phyloP scores from a whole-genome alignment of 169 alveolate species.

The Cryptosporidium andersoni region DNA sequence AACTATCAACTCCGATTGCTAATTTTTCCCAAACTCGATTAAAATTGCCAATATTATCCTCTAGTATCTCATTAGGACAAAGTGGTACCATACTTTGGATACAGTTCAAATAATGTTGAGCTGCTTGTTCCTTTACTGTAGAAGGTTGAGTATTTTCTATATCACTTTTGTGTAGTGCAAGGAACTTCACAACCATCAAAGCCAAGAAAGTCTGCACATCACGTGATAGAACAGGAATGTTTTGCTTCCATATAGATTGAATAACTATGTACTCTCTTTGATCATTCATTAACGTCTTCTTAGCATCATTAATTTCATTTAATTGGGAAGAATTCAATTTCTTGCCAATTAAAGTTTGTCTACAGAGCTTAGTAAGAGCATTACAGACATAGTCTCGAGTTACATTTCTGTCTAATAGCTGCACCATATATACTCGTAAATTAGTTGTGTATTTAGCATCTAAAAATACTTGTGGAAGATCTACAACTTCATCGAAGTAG shows the following conservation, averaged over 20 bases:
- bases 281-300: constrained; percentile 41
- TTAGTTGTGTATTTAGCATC: neutral
- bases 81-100: constrained; percentile 57
- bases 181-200: constrained; percentile 32
- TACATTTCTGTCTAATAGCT: constrained; percentile 20
- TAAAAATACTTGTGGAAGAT: neutral
- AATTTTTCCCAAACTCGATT: constrained; percentile 43
- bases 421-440: constrained; percentile 32
- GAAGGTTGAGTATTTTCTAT: neutral
- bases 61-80: constrained; percentile 15
- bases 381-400: constrained; percentile 45
- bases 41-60: constrained; percentile 19
- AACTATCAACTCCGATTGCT: constrained; percentile 31
- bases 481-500: constrained; percentile 51
- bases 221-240: neutral
- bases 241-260: constrained; percentile 11
- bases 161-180: constrained; percentile 12
- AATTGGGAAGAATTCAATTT: neutral
- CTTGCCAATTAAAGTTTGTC: constrained; percentile 45
- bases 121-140: constrained; percentile 13
- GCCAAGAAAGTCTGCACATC: constrained; percentile 32
- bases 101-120: constrained; percentile 41
- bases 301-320: constrained; percentile 33
- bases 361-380: constrained; percentile 37
- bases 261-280: constrained; percentile 30